These are phyloP conservation scores for Stagonosporopsis tanaceti DNA, from an alignment of 2,329 filamentous ascomycete species.

Conservation along the genomic window DNA sequence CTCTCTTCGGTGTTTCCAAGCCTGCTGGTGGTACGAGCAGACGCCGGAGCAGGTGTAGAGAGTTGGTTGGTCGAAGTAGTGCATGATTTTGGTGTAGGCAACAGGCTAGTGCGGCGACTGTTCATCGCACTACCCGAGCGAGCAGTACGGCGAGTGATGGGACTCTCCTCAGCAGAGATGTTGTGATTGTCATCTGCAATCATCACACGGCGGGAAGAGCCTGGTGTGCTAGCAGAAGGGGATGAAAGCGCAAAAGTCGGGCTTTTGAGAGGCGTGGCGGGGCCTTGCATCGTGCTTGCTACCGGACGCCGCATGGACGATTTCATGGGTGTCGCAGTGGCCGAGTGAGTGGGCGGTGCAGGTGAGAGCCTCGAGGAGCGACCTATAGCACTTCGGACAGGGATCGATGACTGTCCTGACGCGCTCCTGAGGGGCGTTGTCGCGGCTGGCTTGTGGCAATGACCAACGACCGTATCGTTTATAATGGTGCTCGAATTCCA, in stretches of 20 bases:
- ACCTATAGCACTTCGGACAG: slow-evolving; percentile 46
- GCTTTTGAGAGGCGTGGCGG: slow-evolving; percentile 40
- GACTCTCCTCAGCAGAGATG: slow-evolving; percentile 40
- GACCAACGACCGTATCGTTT: slow-evolving; percentile 49
- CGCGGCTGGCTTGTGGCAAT: slow-evolving; percentile 49
- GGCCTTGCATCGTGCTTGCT: slow-evolving; percentile 40
- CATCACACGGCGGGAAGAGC: slow-evolving; percentile 35
- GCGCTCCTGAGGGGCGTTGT: slow-evolving; percentile 42
- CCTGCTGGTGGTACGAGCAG: slow-evolving; percentile 33
- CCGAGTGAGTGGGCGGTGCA: slow-evolving; percentile 34
- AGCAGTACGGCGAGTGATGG: slow-evolving; percentile 35
- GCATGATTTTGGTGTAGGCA: slow-evolving; percentile 40
- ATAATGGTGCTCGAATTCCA: slow-evolving; percentile 52
- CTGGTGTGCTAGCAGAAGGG: slow-evolving; percentile 33
- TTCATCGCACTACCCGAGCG: slow-evolving; percentile 42
- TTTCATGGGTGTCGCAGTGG: slow-evolving; percentile 36
- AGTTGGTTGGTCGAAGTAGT: slow-evolving; percentile 32
- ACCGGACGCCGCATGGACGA: slow-evolving; percentile 36
- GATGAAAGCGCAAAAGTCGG: slow-evolving; percentile 24
- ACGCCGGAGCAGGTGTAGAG: slow-evolving; percentile 20
- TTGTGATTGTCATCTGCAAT: slow-evolving; percentile 31
- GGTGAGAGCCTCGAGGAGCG: slow-evolving; percentile 39
- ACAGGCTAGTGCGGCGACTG: slow-evolving; percentile 41
- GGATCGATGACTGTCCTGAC: slow-evolving; percentile 46
- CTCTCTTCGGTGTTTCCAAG: slow-evolving; percentile 37